These are phyloP conservation scores for Sclerotinia sclerotiorum DNA, from an alignment of 2,329 filamentous ascomycete genomes.

Conservation along the genomic window DNA sequence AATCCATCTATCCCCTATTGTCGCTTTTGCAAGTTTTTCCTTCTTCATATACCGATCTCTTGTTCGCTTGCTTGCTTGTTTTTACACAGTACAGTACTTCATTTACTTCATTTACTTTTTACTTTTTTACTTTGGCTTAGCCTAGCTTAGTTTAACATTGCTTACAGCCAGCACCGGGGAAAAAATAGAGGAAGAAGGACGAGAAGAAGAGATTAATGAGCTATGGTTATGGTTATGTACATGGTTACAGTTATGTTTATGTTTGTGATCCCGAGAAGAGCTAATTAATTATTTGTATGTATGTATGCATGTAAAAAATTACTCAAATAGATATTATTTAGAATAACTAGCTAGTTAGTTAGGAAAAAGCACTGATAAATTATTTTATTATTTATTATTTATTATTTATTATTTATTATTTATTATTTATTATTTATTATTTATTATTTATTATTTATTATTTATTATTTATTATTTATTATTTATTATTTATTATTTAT, in stretches of 20 bases:
- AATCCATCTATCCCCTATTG: neutral
- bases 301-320: neutral
- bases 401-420: too few relatives aligned
- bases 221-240: neutral
- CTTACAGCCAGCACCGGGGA: neutral
- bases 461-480: neutral
- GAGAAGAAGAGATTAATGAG: constrained; percentile 7
- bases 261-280: neutral
- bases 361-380: neutral
- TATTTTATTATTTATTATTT: neutral
- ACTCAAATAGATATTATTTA: neutral
- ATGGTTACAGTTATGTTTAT: too few relatives aligned
- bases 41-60: neutral
- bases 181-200: neutral
- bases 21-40: neutral
- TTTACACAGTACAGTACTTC: neutral
- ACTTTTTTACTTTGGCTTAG: neutral
- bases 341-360: neutral
- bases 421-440: too few relatives aligned
- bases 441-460: too few relatives aligned
- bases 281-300: neutral
- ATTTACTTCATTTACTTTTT: neutral
- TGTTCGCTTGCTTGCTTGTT: neutral
- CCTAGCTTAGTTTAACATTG: neutral
- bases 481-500: too few relatives aligned